A percentile compares a stretch with the other conserved stretches of the same genome.
Conservation (phyloP, 805 yeast species). For the Starmera quercuum region DNA sequence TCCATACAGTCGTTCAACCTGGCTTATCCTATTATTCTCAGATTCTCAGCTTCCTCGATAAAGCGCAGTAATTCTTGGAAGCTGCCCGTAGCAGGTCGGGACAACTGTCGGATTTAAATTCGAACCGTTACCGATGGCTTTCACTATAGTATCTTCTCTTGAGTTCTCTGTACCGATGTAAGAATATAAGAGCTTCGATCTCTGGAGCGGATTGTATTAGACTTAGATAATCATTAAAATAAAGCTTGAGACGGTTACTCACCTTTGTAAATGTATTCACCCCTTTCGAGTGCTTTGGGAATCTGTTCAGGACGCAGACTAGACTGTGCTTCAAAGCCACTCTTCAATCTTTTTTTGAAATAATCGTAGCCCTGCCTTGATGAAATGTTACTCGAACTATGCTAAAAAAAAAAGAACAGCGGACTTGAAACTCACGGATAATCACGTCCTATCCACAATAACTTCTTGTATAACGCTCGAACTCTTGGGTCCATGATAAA, state of each 20-base stretch:
- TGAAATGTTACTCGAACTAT: not conserved
- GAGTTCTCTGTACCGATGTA: slow-evolving; percentile 22
- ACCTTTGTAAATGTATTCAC: slow-evolving; percentile 23
- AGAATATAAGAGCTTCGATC: slow-evolving; percentile 26
- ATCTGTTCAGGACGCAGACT: slow-evolving; percentile 13
- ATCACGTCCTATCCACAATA: slow-evolving; percentile 26
- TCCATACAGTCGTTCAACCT: no score
- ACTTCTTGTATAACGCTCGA: slow-evolving; percentile 19
- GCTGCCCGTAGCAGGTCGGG: no score
- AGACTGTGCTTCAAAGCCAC: slow-evolving; percentile 14
- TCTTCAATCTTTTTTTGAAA: slow-evolving; percentile 16
- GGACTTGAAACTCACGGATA: slow-evolving; percentile 24
- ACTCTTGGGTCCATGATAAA: slow-evolving; percentile 20
- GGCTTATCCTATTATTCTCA: no score
- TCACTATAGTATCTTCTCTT: slow-evolving; percentile 10
- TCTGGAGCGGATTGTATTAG: slow-evolving; percentile 11
- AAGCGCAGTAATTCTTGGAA: no score
- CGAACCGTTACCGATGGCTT: no score
- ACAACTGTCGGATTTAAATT: no score
- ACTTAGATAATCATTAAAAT: not conserved
- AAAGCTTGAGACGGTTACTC: no score
- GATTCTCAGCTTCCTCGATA: no score
- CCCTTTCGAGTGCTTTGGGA: slow-evolving; percentile 20
- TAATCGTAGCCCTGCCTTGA: slow-evolving; percentile 9
- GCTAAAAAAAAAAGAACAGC: slow-evolving; percentile 21